Evolutionary conservation across 192 early-diverging fungal genomes (phyloP).

Genomic region (Coemansia sp.): DNA sequence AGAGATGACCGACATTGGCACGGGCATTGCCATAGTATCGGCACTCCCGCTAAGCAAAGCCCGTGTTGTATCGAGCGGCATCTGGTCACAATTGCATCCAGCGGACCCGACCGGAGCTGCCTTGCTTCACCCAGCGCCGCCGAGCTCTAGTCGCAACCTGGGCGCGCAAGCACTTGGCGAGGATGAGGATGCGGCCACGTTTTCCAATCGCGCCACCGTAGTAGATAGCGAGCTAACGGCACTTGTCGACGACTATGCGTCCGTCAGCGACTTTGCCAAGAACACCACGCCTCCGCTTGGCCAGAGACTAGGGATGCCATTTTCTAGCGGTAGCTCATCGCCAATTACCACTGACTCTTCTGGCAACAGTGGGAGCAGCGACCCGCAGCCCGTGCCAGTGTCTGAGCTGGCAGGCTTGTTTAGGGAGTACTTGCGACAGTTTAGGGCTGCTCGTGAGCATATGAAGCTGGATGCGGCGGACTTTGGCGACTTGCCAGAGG

Average conservation of each 20-base stretch:
- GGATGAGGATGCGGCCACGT: neutral
- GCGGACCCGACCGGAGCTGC: neutral
- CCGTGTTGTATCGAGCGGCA: constrained; percentile 34
- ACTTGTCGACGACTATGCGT: neutral
- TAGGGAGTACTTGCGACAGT: constrained; percentile 51
- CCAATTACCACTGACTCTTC: neutral
- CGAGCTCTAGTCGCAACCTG: neutral
- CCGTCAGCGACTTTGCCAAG: neutral
- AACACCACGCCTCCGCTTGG: neutral
- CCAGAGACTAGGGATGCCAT: neutral
- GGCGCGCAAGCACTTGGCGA: neutral
- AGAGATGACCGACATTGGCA: constrained; percentile 48
- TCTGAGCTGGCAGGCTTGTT: constrained; percentile 38
- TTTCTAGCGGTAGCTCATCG: neutral
- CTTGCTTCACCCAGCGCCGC: neutral
- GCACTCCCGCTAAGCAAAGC: constrained; percentile 36
- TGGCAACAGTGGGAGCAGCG: neutral
- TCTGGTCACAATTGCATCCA: constrained; percentile 18
- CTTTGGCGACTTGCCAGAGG: constrained; percentile 14
- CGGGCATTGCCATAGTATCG: constrained; percentile 34
- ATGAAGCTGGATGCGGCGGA: constrained; percentile 30
- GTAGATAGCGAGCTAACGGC: neutral
- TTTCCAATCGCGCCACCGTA: neutral
- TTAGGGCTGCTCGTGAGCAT: constrained; percentile 33
- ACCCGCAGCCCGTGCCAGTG: constrained; percentile 18